Base-by-base conservation (phyloP, 768 basidiomycete species). In the Mycena vitilis region DNA sequence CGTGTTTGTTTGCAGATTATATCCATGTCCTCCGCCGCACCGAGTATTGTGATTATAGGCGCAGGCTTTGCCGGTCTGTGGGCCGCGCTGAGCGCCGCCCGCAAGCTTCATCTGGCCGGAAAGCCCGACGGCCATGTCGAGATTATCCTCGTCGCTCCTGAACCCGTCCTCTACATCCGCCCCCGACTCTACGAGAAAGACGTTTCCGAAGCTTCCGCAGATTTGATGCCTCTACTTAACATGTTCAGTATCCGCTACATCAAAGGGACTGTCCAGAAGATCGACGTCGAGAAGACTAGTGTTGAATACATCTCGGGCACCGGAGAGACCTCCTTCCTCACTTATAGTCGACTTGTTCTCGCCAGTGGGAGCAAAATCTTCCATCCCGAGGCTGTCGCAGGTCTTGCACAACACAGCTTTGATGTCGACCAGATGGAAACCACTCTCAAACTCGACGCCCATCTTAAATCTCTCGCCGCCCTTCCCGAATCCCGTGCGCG, bases 181-280 rank as follows among this genome's bases (percentile, higher is more conserved):
- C 70, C 71, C 20, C 71, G 71, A 7, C 65, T 74, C 66, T 74
- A 74, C 63, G 71, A 74, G 49, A 56, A 25, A 15, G 69, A 72
- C 42, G 37, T 72, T 34, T 65, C 65, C 13, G 40, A 30, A 9
- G 71, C 68, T n/a, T 52, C 66, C 23, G 61, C 63, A 15, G 44
- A 63, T 20, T 25, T 71, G 49, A 54, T 42, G 12, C 47, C 53
- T 9, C 57, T 73, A 8, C 40, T 73, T 16, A 56, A 60, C 5
- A 23, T 57, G 12, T 66, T 58, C 23, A 60, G 63, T 22, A 56
- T 73, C 25, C 66, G 48, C 18, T 73, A 65, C 42, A 47, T 73
- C 22, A 54, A 65, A 42, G 72, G 72, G 25, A 60, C 54, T 23
- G 72, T 73, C 20, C 52, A 59, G 4, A 45, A 57, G 13, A 68